Base-by-base conservation (phyloP, 2,329 filamentous ascomycete genomes). In the Colletotrichum sp. region DNA sequence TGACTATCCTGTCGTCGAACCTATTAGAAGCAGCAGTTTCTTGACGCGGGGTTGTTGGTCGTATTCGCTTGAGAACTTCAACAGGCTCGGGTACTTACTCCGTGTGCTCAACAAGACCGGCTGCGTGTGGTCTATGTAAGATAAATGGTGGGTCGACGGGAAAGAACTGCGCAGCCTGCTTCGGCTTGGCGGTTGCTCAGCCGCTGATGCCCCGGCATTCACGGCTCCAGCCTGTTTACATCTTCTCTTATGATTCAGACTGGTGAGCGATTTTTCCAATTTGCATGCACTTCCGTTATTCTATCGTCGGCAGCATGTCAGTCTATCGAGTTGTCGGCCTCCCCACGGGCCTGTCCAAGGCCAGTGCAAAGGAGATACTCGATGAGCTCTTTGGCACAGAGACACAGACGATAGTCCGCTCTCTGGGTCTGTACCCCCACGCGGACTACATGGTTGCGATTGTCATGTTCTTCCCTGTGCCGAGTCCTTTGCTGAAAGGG, bases 61-160 rank as follows among this genome's bases (percentile, higher is more conserved):
- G 36, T 2, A 2, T 39, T 16, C 36, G 4, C 2, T 39, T 39
- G 36, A 18, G 36, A 18, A 43, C 2, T n/a, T 43, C 39, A 43
- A 43, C 18, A 43, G 3, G 3, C 18, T 3, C 18, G 0, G 39
- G 18, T 43, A 43, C 39, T 10, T 10, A 2, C 3, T 1, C 2
- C 39, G 18, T n/a, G 39, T 43, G 39, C 18, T 18, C 39, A 39
- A 39, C 2, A 4, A 10, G 13, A 43, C 16, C 10, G 39, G 39
- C 39, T 43, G 36, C 2, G 34, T 39, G 1, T 16, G 34, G 15
- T 16, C 34, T 39, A 39, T 39, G 7, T 16, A 36, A 34, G 32
- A 8, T 16, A 16, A 36, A 36, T 36, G 34, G 34, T 39, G 34
- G 34, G 34, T 16, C 34, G 34, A 39, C 15, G 34, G 6, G 15